Evolutionary conservation across 1,284 basidiomycete genomes (phyloP), one percentile per base, ranked within the genome.

Genomic region (Ganoderma sp.): DNA sequence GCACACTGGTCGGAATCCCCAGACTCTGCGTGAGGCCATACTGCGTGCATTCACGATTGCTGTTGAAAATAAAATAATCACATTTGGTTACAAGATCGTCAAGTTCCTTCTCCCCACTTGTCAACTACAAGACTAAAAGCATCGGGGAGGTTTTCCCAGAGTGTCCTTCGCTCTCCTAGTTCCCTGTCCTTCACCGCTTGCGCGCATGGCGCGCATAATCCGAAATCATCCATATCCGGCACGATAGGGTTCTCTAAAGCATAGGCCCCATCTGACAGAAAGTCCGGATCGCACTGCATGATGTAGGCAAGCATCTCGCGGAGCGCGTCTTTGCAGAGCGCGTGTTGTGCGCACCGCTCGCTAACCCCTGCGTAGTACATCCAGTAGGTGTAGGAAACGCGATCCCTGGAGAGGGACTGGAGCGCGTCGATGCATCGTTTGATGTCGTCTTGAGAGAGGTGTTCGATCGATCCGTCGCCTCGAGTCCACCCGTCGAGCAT

Each of bases 361-460:
- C 52, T 34, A 2, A 28, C 7, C 8, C 19, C 3, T 0, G 15
- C 15, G 32, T 17, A 56, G 15, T 17, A 17, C 8, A 8, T 28
- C 14, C 8, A 6, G 4, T n/a, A 10, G 25, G 25, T 28, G 10
- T 22, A 22, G 12, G 25, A n/a, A n/a, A n/a, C n/a, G n/a, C n/a
- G n/a, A n/a, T n/a, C n/a, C n/a, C n/a, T n/a, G n/a, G n/a, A n/a
- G n/a, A n/a, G n/a, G n/a, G n/a, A n/a, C n/a, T 15, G 15, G 3
- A 5, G 32, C 4, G 52, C 28, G 5, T 12, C 5, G 48, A 72
- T 8, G 19, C 64, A 66, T 12, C 58, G 42, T 9, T 17, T 25
- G 19, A 68, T 42, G 22, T 70, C 71, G 1, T 65, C 63, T 7
- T 10, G 17, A 22, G 39, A 22, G 1, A 72, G 67, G 25, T 5